phyloP scores from a whole-genome alignment of 805 yeast genomes.

The Nakazawaea molendinolei region DNA sequence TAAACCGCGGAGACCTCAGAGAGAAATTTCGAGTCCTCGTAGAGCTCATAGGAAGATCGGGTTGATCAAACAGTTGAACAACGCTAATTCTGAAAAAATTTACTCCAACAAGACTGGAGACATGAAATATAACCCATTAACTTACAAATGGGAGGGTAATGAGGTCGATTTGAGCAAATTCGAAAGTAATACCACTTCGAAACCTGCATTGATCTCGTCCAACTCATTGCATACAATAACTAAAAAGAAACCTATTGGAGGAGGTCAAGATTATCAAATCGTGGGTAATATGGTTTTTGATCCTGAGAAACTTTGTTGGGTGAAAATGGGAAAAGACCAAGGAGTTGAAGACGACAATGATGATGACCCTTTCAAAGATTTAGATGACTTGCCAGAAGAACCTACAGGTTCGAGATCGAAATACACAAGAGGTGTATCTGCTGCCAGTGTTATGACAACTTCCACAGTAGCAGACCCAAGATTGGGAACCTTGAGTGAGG shows the following conservation, averaged over 20 bases:
- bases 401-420: slow-evolving; percentile 9
- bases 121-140: slow-evolving; percentile 49
- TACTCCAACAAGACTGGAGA: slow-evolving; percentile 20
- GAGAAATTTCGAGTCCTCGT: slow-evolving; percentile 2
- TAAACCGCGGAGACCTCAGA: neutral
- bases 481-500: slow-evolving; percentile 1
- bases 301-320: slow-evolving; percentile 50
- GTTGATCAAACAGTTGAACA: slow-evolving; percentile 11
- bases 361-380: slow-evolving; percentile 40
- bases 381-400: slow-evolving; percentile 35
- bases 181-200: slow-evolving; percentile 28
- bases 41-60: slow-evolving; percentile 7
- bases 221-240: slow-evolving; percentile 10
- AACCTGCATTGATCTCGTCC: slow-evolving; percentile 33
- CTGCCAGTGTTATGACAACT: neutral
- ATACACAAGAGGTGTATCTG: neutral
- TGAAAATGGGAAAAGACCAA: slow-evolving; percentile 33
- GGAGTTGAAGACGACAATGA: slow-evolving; percentile 30
- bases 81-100: slow-evolving; percentile 5
- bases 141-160: slow-evolving; percentile 59
- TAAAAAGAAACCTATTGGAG: slow-evolving; percentile 14
- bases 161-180: slow-evolving; percentile 49
- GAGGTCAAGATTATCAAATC: slow-evolving; percentile 24
- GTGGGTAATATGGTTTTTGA: slow-evolving; percentile 57
- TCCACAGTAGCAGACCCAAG: slow-evolving; percentile 1